These are phyloP conservation scores for Sporothrix brasiliensis DNA, from an alignment of 2,329 filamentous ascomycete species.

Conservation along the genomic window DNA sequence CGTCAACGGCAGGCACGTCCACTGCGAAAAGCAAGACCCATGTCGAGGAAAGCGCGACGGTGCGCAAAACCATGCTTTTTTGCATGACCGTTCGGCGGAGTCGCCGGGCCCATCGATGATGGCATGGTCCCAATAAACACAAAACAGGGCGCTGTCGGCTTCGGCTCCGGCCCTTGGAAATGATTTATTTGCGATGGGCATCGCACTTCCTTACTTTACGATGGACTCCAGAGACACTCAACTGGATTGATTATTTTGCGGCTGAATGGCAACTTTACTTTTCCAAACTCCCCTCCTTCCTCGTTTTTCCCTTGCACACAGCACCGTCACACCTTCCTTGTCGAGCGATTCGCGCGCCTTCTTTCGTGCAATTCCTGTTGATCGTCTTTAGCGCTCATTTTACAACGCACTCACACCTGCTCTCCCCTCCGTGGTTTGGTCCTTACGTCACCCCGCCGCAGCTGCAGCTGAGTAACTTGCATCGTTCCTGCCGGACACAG, in stretches of 20 bases:
- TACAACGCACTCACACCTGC: background rate
- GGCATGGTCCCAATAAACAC: background rate
- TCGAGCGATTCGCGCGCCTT: background rate
- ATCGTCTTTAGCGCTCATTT: background rate
- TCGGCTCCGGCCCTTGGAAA: background rate
- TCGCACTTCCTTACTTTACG: background rate
- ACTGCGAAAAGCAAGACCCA: background rate
- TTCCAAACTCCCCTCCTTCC: too few relatives aligned
- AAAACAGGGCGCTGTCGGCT: background rate
- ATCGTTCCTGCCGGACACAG: slow-evolving; percentile 15
- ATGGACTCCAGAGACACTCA: background rate
- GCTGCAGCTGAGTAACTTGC: slow-evolving; percentile 23
- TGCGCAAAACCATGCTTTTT: slow-evolving; percentile 8
- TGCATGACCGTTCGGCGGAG: slow-evolving; percentile 11
- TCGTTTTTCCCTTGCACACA: background rate
- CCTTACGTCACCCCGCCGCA: slow-evolving; percentile 19
- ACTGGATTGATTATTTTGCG: background rate
- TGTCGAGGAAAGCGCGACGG: background rate
- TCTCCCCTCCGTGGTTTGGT: background rate
- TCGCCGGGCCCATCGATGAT: slow-evolving; percentile 24
- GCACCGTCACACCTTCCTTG: slow-evolving; percentile 14
- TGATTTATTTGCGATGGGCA: background rate
- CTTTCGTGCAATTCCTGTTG: background rate
- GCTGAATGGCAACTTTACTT: background rate
- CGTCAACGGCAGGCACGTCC: background rate